Evolutionary conservation across 176 grass and related monocot species (phyloP).

Genomic region (Hordeum marinum): DNA sequence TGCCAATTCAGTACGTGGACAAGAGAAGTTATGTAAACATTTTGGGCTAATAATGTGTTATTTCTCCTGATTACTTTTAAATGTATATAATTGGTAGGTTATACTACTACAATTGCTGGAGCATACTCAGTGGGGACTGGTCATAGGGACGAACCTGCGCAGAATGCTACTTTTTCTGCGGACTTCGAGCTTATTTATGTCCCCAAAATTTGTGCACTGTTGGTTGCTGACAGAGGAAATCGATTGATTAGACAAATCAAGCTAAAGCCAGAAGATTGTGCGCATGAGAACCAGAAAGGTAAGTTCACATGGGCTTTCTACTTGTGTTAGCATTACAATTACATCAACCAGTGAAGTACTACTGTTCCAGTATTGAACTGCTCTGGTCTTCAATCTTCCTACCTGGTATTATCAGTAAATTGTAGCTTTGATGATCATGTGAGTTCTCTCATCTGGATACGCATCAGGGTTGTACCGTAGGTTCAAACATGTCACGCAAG

Average conservation of each 20-base stretch:
- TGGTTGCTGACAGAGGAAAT: constrained; percentile 63
- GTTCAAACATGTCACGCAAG: neutral
- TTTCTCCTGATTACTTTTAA: neutral
- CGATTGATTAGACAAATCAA: constrained; percentile 58
- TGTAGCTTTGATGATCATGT: neutral
- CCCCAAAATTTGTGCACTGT: constrained; percentile 53
- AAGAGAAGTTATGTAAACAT: neutral
- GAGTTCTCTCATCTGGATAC: neutral
- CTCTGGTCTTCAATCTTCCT: neutral
- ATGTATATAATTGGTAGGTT: constrained; percentile 35
- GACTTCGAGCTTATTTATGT: constrained; percentile 73
- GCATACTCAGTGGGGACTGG: constrained; percentile 34
- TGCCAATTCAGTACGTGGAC: neutral
- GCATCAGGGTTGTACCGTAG: neutral
- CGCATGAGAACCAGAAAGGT: constrained; percentile 25
- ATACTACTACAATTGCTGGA: constrained; percentile 67
- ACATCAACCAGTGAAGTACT: neutral
- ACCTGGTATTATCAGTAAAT: neutral
- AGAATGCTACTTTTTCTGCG: constrained; percentile 63
- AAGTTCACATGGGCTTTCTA: neutral
- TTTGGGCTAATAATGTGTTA: neutral
- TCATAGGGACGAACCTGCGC: constrained; percentile 56
- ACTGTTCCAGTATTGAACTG: neutral
- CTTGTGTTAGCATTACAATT: neutral
- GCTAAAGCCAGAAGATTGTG: constrained; percentile 57